Evolutionary conservation across 129 eudicot species (phyloP), one percentile per base, ranked within the genome.

Genomic region (Lonicera japonica): DNA sequence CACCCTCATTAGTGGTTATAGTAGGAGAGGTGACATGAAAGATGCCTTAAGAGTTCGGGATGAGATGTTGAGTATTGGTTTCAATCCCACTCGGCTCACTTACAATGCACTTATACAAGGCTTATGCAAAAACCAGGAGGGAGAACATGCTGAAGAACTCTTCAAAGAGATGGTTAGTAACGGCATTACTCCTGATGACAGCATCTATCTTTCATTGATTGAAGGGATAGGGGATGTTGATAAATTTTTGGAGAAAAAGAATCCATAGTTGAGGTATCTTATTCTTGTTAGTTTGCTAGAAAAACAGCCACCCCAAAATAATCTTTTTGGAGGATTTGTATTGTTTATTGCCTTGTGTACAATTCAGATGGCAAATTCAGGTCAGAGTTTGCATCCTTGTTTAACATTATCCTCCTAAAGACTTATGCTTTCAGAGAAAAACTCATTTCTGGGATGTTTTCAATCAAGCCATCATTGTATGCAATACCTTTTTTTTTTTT

Each of bases 21-120:
- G 89, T 41, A 75, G 73, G 79, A 79, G 81, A 68, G 96, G 96
- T 58, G 81, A 88, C 66, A 61, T 75, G 78, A 66, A 79, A 59
- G 85, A 75, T 69, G 96, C 96, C 1, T 69, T 88, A n/a, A 67
- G 54, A 72, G 79, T 85, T 63, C 78, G 68, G 21, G 87, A 85
- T 70, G 80, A 25, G 65, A 88, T 88, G 96, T 8, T 79, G 55
- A 76, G 76, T 61, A 40, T 39, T 22, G 94, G 96, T 63, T 79
- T 77, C 13, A 72, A 68, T 57, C 94, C 89, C 20, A 85, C 89
- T 6, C 74, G 56, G 39, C 58, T 82, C 61, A 82, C 94, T 10
- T 85, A 85, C 55, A 88, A 82, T 41, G 87, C 90, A 60, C 89
- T 88, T 40, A 85, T 85, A 69, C 73, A 82, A 70, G 96, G 96